Base-by-base conservation (phyloP, 768 basidiomycete species). In the Hericium coralloides region DNA sequence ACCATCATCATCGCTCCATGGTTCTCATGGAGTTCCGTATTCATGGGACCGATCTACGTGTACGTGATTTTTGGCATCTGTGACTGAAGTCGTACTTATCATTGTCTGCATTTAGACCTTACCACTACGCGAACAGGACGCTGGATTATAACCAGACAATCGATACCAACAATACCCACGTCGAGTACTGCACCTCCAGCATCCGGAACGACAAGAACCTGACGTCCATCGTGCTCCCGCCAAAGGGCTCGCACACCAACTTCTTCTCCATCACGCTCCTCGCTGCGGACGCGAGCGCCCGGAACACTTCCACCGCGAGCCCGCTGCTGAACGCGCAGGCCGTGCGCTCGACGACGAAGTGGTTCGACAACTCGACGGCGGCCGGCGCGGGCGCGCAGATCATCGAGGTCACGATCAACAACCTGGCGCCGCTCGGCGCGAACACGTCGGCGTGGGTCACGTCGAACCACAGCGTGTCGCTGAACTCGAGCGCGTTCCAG, bases 351-450 rank as follows among this genome's bases (percentile, higher is more conserved):
- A 74, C 75, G 8, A 73, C 72, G 0, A 72, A 78, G 20, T 81
- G 78, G 79, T 73, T 75, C 36, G 63, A 71, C 18, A 63, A 74
- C 25, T 45, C 68, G 25, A 37, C 59, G 23, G 12, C 25, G 20
- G 20, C 20, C 25, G 69, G 68, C 2, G 63, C 64, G 50, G 73
- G 72, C 23, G 74, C 73, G 4, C 80, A 82, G 60, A 73, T 72
- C 0, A 74, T 83, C 0, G 77, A 79, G 47, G 73, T 83, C 41
- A 80, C 78, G 0, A 60, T 83, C 12, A 74, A 75, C 22, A 83
- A 83, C 59, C 67, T 81, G 12, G 67, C 79, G 9, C 75, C 80
- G 0, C 60, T 57, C 2, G 59, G 61, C 36, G 68, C 72, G 0
- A 72, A 76, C 2, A 37, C 76, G 22, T 67, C 63, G 9, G 63